Evolutionary conservation across 192 early-diverging fungal genomes (phyloP).

Genomic region (Gonapodya sp.): DNA sequence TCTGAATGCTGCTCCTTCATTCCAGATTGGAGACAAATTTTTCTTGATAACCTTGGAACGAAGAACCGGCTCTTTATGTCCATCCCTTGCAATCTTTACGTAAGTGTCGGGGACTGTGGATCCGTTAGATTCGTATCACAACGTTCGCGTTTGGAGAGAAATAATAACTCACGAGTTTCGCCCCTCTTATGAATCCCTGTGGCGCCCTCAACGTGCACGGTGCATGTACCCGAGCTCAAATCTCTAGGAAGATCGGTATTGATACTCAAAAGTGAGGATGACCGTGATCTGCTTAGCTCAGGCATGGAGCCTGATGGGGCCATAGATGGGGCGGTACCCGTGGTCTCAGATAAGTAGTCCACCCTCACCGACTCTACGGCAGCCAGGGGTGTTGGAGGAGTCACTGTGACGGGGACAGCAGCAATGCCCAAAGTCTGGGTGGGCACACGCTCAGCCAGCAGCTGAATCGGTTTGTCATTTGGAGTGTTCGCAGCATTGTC

Average conservation of each 20-base stretch:
- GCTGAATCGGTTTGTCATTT: neutral
- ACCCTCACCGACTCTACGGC: neutral
- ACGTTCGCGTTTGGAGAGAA: neutral
- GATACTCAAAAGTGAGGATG: neutral
- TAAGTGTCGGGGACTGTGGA: neutral
- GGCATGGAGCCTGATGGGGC: too few relatives aligned
- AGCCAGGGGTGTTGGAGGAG: neutral
- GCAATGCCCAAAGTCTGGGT: neutral
- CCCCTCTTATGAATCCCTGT: neutral
- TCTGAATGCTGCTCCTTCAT: neutral
- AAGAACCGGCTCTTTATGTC: neutral
- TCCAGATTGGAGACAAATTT: neutral
- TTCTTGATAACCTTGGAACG: neutral
- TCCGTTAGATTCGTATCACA: neutral
- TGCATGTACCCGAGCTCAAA: neutral
- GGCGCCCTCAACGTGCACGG: neutral
- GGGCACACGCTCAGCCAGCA: neutral
- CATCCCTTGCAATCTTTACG: neutral
- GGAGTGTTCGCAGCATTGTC: neutral
- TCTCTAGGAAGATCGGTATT: neutral
- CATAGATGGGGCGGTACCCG: too few relatives aligned
- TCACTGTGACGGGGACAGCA: neutral
- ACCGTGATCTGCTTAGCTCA: neutral
- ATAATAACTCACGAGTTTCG: neutral
- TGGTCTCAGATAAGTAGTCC: too few relatives aligned